phyloP scores from a whole-genome alignment of 306 rosid species.

The Neltuma alba region DNA sequence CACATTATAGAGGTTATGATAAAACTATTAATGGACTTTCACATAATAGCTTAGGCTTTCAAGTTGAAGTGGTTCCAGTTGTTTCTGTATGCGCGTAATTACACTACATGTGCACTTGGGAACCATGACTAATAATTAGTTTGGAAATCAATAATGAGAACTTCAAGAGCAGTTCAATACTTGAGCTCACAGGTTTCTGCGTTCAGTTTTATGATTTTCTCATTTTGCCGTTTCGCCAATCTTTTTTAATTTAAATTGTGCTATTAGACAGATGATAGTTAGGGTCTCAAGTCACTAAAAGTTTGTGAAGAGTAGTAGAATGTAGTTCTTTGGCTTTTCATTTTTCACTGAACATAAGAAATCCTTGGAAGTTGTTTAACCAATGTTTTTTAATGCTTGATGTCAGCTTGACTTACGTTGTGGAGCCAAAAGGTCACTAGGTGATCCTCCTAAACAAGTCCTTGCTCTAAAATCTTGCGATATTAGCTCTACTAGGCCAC shows the following conservation, averaged over 20 bases:
- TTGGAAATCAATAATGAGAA: constrained; percentile 10
- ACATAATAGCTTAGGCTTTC: neutral
- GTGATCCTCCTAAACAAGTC: constrained; percentile 86
- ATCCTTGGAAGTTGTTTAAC: constrained; percentile 35
- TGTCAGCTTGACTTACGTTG: constrained; percentile 92
- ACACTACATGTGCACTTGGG: constrained; percentile 2
- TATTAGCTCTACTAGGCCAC: constrained; percentile 88
- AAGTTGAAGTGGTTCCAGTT: neutral
- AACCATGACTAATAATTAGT: constrained; percentile 27
- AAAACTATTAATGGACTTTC: neutral
- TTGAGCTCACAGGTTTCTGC: constrained; percentile 21
- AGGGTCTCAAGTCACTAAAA: constrained; percentile 7
- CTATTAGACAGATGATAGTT: constrained; percentile 12
- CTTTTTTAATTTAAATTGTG: constrained; percentile 20
- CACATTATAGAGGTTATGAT: neutral
- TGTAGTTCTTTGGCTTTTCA: constrained; percentile 6
- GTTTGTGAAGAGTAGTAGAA: neutral
- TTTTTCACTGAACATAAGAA: constrained; percentile 18
- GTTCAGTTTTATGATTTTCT: constrained; percentile 19
- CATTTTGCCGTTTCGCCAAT: constrained; percentile 17
- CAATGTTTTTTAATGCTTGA: constrained; percentile 42
- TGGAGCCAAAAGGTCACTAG: constrained; percentile 93
- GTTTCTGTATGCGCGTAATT: neutral
- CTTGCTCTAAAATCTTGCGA: constrained; percentile 90
- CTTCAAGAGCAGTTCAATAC: constrained; percentile 9